phyloP scores from a whole-genome alignment of 495 filamentous ascomycete genomes.

The Aspergillus asperescens region DNA sequence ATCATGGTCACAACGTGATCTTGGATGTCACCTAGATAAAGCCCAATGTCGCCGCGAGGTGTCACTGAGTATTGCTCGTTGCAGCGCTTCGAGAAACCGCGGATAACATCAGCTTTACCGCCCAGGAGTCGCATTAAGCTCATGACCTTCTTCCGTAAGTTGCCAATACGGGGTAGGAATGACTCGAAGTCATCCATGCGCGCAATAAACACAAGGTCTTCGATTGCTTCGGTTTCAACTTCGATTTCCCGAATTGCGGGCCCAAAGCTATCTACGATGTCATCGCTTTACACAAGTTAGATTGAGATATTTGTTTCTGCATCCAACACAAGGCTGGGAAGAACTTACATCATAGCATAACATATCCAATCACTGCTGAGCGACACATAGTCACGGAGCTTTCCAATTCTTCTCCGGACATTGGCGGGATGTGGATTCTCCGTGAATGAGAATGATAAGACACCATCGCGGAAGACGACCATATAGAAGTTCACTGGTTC shows the following conservation, averaged over 20 bases:
- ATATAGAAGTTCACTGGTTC: conserved; percentile 95
- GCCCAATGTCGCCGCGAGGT: conserved; percentile 88
- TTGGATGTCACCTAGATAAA: conserved; percentile 95
- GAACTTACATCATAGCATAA: conserved; percentile 88
- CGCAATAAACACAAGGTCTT: conserved; percentile 89
- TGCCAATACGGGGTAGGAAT: conserved; percentile 83
- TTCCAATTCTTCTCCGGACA: conserved; percentile 86
- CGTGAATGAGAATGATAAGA: conserved; percentile 86
- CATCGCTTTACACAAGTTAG: conserved; percentile 55
- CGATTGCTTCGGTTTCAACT: conserved; percentile 82
- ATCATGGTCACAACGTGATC: conserved; percentile 99
- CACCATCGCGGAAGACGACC: conserved; percentile 92
- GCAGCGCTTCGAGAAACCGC: conserved; percentile 95
- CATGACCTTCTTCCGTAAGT: conserved; percentile 90
- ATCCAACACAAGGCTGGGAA: neutral
- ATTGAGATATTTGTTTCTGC: neutral
- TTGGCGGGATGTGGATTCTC: conserved; percentile 78
- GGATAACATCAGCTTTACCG: conserved; percentile 95
- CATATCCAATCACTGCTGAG: conserved; percentile 97
- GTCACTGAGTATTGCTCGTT: conserved; percentile 94
- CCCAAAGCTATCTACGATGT: conserved; percentile 94
- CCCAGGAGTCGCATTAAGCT: conserved; percentile 85
- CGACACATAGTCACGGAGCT: conserved; percentile 87
- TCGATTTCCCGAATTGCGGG: conserved; percentile 85
- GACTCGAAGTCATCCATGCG: conserved; percentile 79